A percentile compares a stretch with the other conserved stretches of the same genome.
These are phyloP conservation scores for Diplodia intermedia DNA, from an alignment of 2,329 filamentous ascomycete genomes.

Conservation along the genomic window DNA sequence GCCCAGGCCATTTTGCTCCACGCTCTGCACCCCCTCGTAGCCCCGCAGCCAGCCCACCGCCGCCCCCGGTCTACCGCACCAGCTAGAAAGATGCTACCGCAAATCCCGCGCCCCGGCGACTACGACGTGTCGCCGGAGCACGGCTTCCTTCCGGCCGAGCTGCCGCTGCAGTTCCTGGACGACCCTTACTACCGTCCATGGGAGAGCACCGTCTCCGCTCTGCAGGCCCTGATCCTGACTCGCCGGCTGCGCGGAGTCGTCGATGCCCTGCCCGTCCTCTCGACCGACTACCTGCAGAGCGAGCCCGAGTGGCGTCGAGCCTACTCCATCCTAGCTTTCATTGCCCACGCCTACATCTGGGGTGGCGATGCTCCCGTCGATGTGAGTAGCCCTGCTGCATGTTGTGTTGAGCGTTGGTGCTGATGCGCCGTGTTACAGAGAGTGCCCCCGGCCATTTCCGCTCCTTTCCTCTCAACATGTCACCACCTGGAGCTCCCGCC, in stretches of 20 bases:
- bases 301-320: constrained; percentile 91
- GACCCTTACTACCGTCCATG: constrained; percentile 94
- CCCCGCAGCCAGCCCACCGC: not conserved
- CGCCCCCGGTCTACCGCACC: not conserved
- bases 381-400: constrained; percentile 53
- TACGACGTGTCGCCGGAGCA: constrained; percentile 57
- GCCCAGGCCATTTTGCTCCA: not conserved
- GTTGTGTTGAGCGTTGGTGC: not conserved
- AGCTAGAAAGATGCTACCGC: constrained; percentile 26
- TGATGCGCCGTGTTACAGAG: constrained; percentile 47
- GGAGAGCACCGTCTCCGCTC: constrained; percentile 84
- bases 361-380: constrained; percentile 77
- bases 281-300: constrained; percentile 78
- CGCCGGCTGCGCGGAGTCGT: constrained; percentile 81
- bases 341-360: constrained; percentile 90
- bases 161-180: constrained; percentile 80
- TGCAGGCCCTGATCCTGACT: constrained; percentile 86
- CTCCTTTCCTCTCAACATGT: constrained; percentile 81
- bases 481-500: constrained; percentile 82
- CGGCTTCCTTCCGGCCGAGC: constrained; percentile 85
- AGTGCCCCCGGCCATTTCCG: constrained; percentile 80
- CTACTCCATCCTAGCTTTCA: constrained; percentile 78
- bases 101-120: constrained; percentile 31
- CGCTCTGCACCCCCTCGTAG: not conserved
- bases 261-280: constrained; percentile 81